phyloP scores from a whole-genome alignment of 2,329 filamentous ascomycete genomes.

The Aspergillus pseudoterreus region DNA sequence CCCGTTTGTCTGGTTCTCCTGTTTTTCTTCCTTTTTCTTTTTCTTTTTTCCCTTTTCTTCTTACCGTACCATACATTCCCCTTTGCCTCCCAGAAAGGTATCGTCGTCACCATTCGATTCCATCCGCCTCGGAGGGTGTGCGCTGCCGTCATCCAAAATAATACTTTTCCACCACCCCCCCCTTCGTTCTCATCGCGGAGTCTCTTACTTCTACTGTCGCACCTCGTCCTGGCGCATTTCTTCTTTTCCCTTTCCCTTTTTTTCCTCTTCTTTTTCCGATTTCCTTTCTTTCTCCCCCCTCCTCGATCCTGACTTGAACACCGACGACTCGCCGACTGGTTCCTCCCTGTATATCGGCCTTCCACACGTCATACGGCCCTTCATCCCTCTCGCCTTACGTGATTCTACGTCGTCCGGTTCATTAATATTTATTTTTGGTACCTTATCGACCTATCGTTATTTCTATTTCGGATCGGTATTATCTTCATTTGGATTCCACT shows the following conservation, averaged over 20 bases:
- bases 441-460: background rate
- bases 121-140: constrained; percentile 5
- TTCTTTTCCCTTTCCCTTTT: background rate
- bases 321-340: constrained; percentile 8
- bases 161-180: background rate
- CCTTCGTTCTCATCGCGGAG: constrained; percentile 2
- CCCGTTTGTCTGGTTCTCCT: constrained; percentile 1
- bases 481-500: background rate
- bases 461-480: background rate
- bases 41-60: constrained; percentile 3
- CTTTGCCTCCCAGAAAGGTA: constrained; percentile 6
- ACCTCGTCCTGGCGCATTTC: constrained; percentile 6
- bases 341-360: constrained; percentile 3
- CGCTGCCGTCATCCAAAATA: constrained; percentile 11
- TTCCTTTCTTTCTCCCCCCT: background rate
- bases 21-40: constrained; percentile 4
- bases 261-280: background rate
- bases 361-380: background rate
- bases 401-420: background rate
- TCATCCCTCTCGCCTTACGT: background rate
- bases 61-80: constrained; percentile 1
- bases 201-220: constrained; percentile 8
- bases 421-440: background rate
- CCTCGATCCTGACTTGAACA: background rate
- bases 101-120: constrained; percentile 15